Percentiles rank a stretch among this genome's conserved stretches.
These are phyloP conservation scores for Malassezia psittaci DNA, from an alignment of 1,284 basidiomycete species.

Conservation along the genomic window DNA sequence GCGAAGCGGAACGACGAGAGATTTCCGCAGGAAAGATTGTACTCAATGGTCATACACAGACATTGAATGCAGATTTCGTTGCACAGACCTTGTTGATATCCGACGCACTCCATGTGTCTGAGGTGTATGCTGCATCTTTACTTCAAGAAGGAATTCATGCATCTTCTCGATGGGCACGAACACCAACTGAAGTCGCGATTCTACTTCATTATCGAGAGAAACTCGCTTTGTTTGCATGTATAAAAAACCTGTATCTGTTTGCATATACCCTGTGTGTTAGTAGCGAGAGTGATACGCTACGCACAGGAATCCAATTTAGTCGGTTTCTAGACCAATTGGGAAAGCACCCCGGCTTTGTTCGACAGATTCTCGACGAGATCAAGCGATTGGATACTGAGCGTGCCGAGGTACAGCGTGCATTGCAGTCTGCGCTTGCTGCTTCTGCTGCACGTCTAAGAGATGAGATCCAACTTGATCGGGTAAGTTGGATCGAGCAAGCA, in stretches of 20 bases:
- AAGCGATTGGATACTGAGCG: conserved; percentile 22
- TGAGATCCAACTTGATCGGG: conserved; percentile 39
- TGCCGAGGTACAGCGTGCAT: conserved; percentile 21
- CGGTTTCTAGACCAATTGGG: conserved; percentile 34
- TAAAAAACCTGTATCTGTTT: conserved; percentile 34
- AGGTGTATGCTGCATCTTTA: conserved; percentile 42
- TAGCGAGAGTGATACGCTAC: conserved; percentile 24
- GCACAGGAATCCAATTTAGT: conserved; percentile 32
- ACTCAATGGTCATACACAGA: conserved; percentile 30
- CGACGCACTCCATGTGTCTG: conserved; percentile 34
- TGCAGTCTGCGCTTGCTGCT: conserved; percentile 14
- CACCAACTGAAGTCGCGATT: conserved; percentile 37
- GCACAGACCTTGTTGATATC: conserved; percentile 38
- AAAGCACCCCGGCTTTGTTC: conserved; percentile 7
- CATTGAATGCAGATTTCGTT: conserved; percentile 41
- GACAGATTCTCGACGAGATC: conserved; percentile 28
- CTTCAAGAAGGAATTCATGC: conserved; percentile 38
- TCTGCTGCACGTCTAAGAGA: conserved; percentile 25
- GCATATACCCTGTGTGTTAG: conserved; percentile 37
- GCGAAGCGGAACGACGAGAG: conserved; percentile 38
- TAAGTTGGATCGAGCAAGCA: conserved; percentile 34
- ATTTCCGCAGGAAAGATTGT: conserved; percentile 37
- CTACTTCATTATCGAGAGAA: conserved; percentile 41
- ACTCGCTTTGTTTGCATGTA: conserved; percentile 34
- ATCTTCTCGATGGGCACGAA: conserved; percentile 34